Evolutionary conservation across 2,329 filamentous ascomycete species (phyloP), one percentile per base, ranked within the genome.

Genomic region (Fusarium haematococcum): DNA sequence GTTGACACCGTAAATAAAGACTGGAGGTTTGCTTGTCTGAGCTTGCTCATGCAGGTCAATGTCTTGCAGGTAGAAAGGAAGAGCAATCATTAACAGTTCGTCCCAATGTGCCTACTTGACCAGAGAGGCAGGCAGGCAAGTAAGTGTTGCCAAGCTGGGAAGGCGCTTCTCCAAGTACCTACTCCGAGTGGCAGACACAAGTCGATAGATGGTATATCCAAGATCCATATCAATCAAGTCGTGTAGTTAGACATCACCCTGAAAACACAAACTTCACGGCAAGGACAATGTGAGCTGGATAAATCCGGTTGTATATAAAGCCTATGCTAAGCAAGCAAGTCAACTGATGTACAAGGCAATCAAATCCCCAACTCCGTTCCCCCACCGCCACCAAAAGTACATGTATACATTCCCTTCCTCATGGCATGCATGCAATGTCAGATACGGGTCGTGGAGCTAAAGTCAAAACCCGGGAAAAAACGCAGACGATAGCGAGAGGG

Each of bases 341-440:
- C 68, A 74, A 52, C 71, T 30, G 62, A 67, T 74, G 63, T 75
- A 75, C 72, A 75, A 73, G 60, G 65, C 59, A 70, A 50, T 64
- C 45, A 20, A 67, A 64, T 43, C 65, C 72, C 69, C 54, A 75
- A 75, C 72, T 73, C 72, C 72, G 69, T 67, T 64, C 37, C 72
- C 35, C 63, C 60, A 59, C 59, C 37, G 9, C 69, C 60, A 61
- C 62, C 63, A 63, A 63, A 67, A 64, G 48, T 60, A 43, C 41
- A 43, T 43, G 41, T 43, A 64, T 71, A 74, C 71, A 67, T 75
- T 67, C 62, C 68, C 65, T 70, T 75, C 65, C 72, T 62, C 65
- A 70, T 73, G 66, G 52, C 72, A 73, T 75, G 71, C 68, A 74
- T 68, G 60, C 41, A 67, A 48, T 60, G 62, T 73, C 65, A 70